Conservation (phyloP, 2,329 filamentous ascomycete species). For the Colletotrichum sublineola region DNA sequence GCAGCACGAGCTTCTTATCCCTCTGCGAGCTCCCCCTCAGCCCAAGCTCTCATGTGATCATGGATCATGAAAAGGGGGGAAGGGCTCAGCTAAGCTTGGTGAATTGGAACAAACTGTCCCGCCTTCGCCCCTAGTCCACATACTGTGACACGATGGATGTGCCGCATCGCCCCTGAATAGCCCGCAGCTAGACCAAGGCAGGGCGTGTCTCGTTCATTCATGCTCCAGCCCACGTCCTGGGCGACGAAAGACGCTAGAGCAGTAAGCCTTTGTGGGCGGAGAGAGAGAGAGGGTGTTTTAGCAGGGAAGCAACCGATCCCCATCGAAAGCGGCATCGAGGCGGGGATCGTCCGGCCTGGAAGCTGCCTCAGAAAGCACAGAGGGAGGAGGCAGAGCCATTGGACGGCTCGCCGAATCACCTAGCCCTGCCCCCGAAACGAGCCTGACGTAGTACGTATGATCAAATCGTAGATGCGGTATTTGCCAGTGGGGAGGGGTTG, state of each 20-base stretch:
- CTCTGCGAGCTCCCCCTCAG: neutral
- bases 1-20: constrained; percentile 37
- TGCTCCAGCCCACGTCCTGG: constrained; percentile 15
- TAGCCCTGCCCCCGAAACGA: constrained; percentile 16
- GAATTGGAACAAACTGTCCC: constrained; percentile 11
- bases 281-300: neutral
- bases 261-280: constrained; percentile 8
- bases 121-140: constrained; percentile 18
- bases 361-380: neutral
- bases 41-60: constrained; percentile 36
- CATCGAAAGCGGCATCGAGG: constrained; percentile 1
- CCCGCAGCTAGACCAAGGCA: neutral
- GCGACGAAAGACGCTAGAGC: constrained; percentile 21
- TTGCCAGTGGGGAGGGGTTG: constrained; percentile 1
- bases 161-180: neutral
- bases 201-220: neutral
- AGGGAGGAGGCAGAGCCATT: neutral
- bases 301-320: neutral
- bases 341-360: neutral
- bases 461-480: neutral
- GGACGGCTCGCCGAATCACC: constrained; percentile 15
- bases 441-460: constrained; percentile 20
- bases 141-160: constrained; percentile 7
- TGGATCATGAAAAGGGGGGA: constrained; percentile 9
- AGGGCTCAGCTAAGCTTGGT: constrained; percentile 14